Conservation (phyloP, 2,329 filamentous ascomycete genomes). For the Aspergillus alliaceus region DNA sequence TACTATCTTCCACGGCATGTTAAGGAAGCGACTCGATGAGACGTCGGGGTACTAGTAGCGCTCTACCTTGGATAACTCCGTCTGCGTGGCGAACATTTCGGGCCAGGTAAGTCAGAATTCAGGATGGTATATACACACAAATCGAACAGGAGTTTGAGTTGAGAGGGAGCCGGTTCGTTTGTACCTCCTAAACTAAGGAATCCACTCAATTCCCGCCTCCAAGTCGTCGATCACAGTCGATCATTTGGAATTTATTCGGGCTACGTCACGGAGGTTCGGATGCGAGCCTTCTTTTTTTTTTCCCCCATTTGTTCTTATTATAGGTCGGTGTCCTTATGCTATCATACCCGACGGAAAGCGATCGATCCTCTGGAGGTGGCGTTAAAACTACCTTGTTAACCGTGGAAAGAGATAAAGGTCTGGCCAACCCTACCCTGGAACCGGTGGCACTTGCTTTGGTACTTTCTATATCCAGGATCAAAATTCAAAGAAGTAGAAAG, state of each 20-base stretch:
- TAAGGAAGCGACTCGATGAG: not conserved
- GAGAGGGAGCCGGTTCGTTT: too few relatives aligned
- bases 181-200: not conserved
- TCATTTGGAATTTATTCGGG: not conserved
- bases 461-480: not conserved
- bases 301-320: not conserved
- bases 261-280: not conserved
- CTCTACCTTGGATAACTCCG: not conserved
- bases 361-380: not conserved
- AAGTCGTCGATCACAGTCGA: not conserved
- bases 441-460: not conserved
- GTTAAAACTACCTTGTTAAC: not conserved
- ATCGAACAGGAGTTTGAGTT: too few relatives aligned
- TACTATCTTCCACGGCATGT: slow-evolving; percentile 15
- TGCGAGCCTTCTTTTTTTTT: too few relatives aligned
- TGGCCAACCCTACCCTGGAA: not conserved
- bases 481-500: not conserved
- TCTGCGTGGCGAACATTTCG: not conserved
- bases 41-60: not conserved
- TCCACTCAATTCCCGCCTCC: too few relatives aligned
- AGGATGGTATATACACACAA: not conserved
- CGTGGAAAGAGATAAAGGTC: not conserved
- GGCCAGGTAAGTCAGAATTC: not conserved
- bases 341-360: not conserved
- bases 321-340: not conserved